phyloP scores from a whole-genome alignment of 139 green algal genomes.

The Chlamydomonas schloesseri region DNA sequence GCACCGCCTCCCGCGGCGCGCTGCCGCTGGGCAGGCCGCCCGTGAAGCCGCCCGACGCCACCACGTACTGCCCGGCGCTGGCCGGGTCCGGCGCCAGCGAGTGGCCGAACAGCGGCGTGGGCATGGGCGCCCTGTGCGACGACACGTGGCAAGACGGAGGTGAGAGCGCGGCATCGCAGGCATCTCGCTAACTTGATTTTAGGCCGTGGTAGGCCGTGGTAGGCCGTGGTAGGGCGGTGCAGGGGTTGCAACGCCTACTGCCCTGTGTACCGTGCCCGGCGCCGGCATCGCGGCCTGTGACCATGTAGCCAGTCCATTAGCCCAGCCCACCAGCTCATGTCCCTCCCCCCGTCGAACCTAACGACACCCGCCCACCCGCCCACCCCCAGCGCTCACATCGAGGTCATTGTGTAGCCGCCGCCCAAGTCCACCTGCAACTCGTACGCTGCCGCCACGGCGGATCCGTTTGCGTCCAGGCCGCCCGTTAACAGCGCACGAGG shows the following conservation, averaged over 20 bases:
- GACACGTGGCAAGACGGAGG: too few relatives aligned
- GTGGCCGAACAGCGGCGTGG: not conserved
- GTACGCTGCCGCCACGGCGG: not conserved
- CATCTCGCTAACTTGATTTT: too few relatives aligned
- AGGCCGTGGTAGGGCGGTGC: too few relatives aligned
- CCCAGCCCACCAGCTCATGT: too few relatives aligned
- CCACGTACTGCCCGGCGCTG: not conserved
- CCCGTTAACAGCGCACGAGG: slow-evolving; percentile 11
- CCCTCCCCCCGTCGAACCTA: too few relatives aligned
- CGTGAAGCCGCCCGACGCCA: not conserved
- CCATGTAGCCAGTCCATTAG: too few relatives aligned
- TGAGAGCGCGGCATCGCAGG: too few relatives aligned
- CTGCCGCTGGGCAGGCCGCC: not conserved
- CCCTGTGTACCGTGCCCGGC: too few relatives aligned
- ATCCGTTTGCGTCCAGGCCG: not conserved
- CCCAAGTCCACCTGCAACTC: not conserved
- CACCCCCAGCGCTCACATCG: slow-evolving; percentile 20
- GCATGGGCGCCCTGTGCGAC: not conserved
- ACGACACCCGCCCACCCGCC: too few relatives aligned
- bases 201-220: too few relatives aligned
- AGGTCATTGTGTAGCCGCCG: not conserved
- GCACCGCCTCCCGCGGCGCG: not conserved
- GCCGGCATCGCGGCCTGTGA: too few relatives aligned
- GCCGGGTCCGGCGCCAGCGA: not conserved
- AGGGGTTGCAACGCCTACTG: too few relatives aligned